A percentile compares a stretch with the other conserved stretches of the same genome.
Conservation (phyloP, 495 filamentous ascomycete species). For the Hypoxylon crocopeplum region DNA sequence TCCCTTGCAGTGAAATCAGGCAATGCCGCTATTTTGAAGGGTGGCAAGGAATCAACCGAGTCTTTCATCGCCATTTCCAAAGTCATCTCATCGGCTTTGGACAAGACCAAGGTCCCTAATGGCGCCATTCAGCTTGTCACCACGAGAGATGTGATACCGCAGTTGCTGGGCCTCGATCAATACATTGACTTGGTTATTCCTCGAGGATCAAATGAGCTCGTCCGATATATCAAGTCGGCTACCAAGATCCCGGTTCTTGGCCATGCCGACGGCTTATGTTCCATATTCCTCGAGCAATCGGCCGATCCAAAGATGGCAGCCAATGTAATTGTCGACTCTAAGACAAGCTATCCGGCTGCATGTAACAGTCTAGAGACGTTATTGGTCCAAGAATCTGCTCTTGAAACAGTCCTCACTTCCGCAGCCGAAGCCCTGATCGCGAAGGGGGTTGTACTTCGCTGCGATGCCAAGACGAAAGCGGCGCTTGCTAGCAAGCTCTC, state of each 20-base stretch:
- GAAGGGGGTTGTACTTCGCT: constrained; percentile 84
- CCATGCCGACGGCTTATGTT: constrained; percentile 94
- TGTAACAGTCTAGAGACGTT: constrained; percentile 94
- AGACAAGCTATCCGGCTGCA: constrained; percentile 93
- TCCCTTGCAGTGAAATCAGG: constrained; percentile 97
- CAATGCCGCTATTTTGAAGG: constrained; percentile 97
- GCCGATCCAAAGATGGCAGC: constrained; percentile 74
- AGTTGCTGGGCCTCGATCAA: constrained; percentile 80
- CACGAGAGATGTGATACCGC: constrained; percentile 84
- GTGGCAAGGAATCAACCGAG: constrained; percentile 93
- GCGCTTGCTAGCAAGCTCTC: constrained; percentile 57
- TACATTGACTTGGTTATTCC: constrained; percentile 96
- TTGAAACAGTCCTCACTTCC: constrained; percentile 69
- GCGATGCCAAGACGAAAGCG: constrained; percentile 71
- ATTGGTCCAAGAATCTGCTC: constrained; percentile 77
- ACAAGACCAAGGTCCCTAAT: constrained; percentile 78
- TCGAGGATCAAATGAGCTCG: constrained; percentile 90
- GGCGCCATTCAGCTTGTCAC: constrained; percentile 90
- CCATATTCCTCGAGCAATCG: constrained; percentile 83
- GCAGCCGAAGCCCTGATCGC: constrained; percentile 74
- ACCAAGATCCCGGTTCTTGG: constrained; percentile 96
- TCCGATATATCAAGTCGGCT: constrained; percentile 84
- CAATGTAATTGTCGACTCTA: constrained; percentile 87
- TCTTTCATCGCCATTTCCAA: constrained; percentile 89
- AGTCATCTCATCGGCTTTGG: constrained; percentile 81